Percentiles rank a stretch among this genome's conserved stretches.
Conservation (phyloP, 352 stramenopile genomes). For the Plasmopara muralis region DNA sequence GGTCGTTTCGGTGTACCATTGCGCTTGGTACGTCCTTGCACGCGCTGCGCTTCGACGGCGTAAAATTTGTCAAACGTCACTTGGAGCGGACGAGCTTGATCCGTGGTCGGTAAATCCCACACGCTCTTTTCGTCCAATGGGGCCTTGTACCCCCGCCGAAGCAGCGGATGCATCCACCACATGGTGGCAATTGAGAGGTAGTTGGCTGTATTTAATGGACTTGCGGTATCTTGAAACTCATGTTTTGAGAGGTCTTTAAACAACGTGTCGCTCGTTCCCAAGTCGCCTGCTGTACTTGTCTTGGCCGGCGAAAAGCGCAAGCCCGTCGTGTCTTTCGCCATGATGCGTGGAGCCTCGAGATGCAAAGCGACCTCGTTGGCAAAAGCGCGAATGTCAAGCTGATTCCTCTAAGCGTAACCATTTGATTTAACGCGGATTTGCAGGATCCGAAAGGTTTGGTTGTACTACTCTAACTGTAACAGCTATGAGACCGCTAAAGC, state of each 20-base stretch:
- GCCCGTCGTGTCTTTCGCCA: no score
- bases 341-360: no score
- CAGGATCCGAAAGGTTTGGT: not conserved
- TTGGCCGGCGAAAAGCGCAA: not conserved
- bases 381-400: not conserved
- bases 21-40: not conserved
- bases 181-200: constrained; percentile 42
- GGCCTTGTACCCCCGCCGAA: constrained; percentile 24
- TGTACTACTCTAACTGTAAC: not conserved
- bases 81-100: constrained; percentile 36
- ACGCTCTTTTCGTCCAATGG: constrained; percentile 33
- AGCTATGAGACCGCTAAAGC: not conserved
- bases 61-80: constrained; percentile 2
- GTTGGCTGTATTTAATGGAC: constrained; percentile 31
- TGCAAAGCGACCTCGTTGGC: not conserved
- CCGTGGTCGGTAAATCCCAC: constrained; percentile 35
- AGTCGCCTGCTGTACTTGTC: constrained; percentile 1
- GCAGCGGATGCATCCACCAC: constrained; percentile 47
- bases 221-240: not conserved
- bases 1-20: constrained; percentile 9
- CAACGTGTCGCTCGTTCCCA: not conserved
- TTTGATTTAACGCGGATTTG: not conserved
- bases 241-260: not conserved
- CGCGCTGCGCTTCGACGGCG: not conserved
- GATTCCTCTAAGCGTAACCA: not conserved